Conservation (phyloP, 169 alveolate genomes). For the Sarcocystis neurona region DNA sequence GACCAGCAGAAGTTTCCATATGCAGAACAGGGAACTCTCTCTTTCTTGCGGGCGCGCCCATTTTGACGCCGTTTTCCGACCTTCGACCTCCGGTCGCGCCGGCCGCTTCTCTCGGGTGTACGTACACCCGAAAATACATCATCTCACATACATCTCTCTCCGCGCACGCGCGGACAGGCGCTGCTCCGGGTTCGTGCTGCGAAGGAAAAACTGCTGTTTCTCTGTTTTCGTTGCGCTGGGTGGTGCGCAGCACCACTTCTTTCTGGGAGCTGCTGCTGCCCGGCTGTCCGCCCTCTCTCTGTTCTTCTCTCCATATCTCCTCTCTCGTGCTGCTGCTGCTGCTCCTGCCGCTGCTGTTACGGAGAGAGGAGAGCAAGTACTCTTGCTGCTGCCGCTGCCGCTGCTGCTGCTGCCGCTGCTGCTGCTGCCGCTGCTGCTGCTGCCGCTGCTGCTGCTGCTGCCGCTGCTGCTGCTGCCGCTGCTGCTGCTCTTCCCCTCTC, state of each 20-base stretch:
- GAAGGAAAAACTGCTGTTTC: too few species aligned
- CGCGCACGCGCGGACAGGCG: conserved; percentile 16
- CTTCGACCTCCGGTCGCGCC: too few species aligned
- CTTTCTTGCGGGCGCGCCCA: too few species aligned
- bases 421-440: background rate
- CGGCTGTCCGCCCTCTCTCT: background rate
- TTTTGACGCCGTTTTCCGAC: too few species aligned
- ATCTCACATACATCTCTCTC: too few species aligned
- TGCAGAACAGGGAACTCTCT: too few species aligned
- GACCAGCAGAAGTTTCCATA: too few species aligned
- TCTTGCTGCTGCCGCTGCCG: background rate
- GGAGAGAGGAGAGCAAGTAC: background rate
- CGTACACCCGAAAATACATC: too few species aligned
- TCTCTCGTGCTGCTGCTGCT: background rate
- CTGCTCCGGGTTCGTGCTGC: background rate
- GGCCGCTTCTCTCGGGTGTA: too few species aligned
- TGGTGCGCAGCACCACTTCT: too few species aligned
- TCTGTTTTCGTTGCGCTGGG: too few species aligned
- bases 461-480: background rate
- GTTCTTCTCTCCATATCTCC: background rate
- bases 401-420: background rate
- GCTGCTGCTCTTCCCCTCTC: background rate
- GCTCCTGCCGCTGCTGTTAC: background rate
- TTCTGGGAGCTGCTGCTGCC: background rate
- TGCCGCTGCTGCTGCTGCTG: background rate